These are phyloP conservation scores for Morella rubra DNA, from an alignment of 306 rosid genomes.

Conservation along the genomic window DNA sequence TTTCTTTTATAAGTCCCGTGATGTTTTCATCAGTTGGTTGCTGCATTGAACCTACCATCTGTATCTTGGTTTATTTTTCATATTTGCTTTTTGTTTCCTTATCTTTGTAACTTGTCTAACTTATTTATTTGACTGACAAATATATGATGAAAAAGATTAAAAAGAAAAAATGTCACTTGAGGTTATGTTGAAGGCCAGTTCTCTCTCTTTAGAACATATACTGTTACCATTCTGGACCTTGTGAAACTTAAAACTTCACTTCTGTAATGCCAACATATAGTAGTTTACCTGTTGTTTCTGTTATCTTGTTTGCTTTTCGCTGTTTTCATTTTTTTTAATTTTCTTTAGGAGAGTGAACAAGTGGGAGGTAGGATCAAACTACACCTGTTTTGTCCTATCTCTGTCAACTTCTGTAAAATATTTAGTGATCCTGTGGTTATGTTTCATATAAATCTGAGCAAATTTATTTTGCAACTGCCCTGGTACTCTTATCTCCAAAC, in stretches of 20 bases:
- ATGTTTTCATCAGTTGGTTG: not conserved
- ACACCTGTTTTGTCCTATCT: not conserved
- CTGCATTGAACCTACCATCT: not conserved
- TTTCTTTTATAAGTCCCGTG: not conserved
- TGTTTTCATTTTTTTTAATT: too few species aligned
- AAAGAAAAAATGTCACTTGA: not conserved
- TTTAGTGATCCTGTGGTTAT: not conserved
- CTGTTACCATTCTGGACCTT: not conserved
- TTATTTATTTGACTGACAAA: too few species aligned
- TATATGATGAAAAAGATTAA: not conserved
- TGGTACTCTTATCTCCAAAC: not conserved
- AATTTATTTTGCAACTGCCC: conserved; percentile 17
- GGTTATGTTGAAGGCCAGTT: not conserved
- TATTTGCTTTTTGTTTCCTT: not conserved
- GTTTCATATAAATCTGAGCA: conserved; percentile 6
- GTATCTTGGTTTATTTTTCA: not conserved
- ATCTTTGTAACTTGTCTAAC: too few species aligned
- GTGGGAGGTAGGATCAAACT: not conserved
- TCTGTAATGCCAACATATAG: not conserved
- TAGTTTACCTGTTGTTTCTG: not conserved
- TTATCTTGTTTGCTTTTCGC: not conserved
- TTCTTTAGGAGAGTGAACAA: not conserved
- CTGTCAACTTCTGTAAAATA: conserved; percentile 9
- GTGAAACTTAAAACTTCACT: not conserved
- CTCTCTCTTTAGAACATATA: not conserved